Base-by-base conservation (phyloP, 306 rosid species). In the Mucuna pruriens region DNA sequence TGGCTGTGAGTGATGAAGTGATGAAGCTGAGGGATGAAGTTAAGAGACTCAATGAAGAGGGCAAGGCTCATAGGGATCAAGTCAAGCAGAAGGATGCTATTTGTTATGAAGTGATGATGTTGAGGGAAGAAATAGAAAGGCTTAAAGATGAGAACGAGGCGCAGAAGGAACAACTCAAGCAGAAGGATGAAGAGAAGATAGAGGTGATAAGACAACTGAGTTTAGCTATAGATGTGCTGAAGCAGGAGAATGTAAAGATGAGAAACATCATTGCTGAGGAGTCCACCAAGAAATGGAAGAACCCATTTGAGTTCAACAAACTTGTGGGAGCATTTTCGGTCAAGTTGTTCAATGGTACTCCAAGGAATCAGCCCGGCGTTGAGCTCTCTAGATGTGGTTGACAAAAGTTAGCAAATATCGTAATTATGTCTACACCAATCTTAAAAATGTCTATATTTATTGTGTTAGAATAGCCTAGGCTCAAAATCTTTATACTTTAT, bases 191-290 rank as follows among this genome's bases (percentile, higher is more conserved):
- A 81, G 94, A 88, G 84, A 94, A 92, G 81, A 87, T 85, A 52
- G 94, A 90, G 72, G 98, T 85, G 7, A 92, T 94, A 83, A 81
- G 88, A 40, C 98, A 94, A 23, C 78, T 94, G 66, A 92, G 98
- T 78, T 54, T 88, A 10, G 91, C 98, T 4, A 82, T 94, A 44
- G 89, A 90, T 85, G 0, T 92, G 82, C 83, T 92, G 76, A 92
- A 89, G 84, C 86, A 92, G 69, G 97, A 92, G 76, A 94, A 92
- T 82, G 79, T 78, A 40, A 80, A 73, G 83, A 90, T 92, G 84
- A 92, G 85, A 74, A 86, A 75, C 77, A 82, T 67, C 78, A 49
- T 88, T 72, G 79, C 88, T 7, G 83, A 69, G 78, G 89, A 85
- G 25, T 83, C 77, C 20, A 29, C 71, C 5, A 86, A 83, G 66